phyloP scores from a whole-genome alignment of 2,329 filamentous ascomycete genomes.

The Cercospora citrullina region DNA sequence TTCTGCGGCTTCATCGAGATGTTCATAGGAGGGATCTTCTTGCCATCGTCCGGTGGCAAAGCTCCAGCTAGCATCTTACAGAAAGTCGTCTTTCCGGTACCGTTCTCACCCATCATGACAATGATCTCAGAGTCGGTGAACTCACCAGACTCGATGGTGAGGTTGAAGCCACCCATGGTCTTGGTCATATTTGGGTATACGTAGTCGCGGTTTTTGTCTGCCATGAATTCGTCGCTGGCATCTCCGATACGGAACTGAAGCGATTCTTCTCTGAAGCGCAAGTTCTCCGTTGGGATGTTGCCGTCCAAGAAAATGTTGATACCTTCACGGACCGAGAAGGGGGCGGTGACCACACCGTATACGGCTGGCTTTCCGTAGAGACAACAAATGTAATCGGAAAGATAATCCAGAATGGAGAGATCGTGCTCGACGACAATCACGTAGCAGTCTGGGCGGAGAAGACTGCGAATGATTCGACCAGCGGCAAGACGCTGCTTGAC shows the following conservation, averaged over 20 bases:
- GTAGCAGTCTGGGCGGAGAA: constrained; percentile 86
- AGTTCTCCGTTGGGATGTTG: constrained; percentile 95
- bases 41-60: constrained; percentile 80
- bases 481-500: constrained; percentile 97
- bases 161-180: constrained; percentile 83
- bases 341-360: constrained; percentile 96
- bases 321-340: constrained; percentile 93
- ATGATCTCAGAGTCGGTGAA: constrained; percentile 99
- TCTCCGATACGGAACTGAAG: constrained; percentile 93
- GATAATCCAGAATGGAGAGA: constrained; percentile 95
- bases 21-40: constrained; percentile 85
- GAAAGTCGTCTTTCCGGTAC: constrained; percentile 98
- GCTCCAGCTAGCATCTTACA: constrained; percentile 93
- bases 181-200: constrained; percentile 89
- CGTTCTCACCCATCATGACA: constrained; percentile 99
- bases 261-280: constrained; percentile 96
- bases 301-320: constrained; percentile 99
- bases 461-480: constrained; percentile 85
- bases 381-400: constrained; percentile 97
- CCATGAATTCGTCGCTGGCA: constrained; percentile 81
- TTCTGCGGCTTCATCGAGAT: constrained; percentile 99
- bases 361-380: constrained; percentile 94
- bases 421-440: constrained; percentile 99
- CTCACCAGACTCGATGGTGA: constrained; percentile 75
- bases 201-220: constrained; percentile 83